These are phyloP conservation scores for Dioscorea alata DNA, from an alignment of 106 monocot species.

Conservation along the genomic window DNA sequence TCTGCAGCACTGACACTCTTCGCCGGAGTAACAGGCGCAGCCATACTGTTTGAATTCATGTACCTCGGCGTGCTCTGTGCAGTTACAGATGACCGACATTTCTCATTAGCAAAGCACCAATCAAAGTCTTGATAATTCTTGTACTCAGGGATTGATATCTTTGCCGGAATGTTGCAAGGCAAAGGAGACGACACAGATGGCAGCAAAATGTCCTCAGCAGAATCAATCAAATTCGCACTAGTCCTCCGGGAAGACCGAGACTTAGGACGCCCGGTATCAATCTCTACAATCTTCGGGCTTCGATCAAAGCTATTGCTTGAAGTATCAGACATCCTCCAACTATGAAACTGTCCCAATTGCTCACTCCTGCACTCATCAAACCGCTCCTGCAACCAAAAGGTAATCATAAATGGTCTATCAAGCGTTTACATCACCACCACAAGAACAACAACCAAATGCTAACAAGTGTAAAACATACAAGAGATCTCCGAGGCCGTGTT, in stretches of 20 bases:
- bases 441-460: neutral
- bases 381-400: slow-evolving; percentile 34
- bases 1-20: slow-evolving; percentile 29
- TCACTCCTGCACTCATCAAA: slow-evolving; percentile 43
- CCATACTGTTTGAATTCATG: slow-evolving; percentile 12
- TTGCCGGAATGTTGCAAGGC: slow-evolving; percentile 18
- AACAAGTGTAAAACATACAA: slow-evolving; percentile 17
- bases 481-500: slow-evolving; percentile 31
- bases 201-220: slow-evolving; percentile 16
- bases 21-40: slow-evolving; percentile 45
- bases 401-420: neutral
- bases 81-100: slow-evolving; percentile 23
- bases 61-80: slow-evolving; percentile 40
- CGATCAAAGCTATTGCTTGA: slow-evolving; percentile 20
- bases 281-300: slow-evolving; percentile 69
- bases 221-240: slow-evolving; percentile 21
- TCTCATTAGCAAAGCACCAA: slow-evolving; percentile 29
- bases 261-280: slow-evolving; percentile 51
- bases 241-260: slow-evolving; percentile 39
- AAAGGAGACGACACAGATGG: slow-evolving; percentile 35
- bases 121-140: slow-evolving; percentile 35
- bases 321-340: slow-evolving; percentile 28
- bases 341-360: slow-evolving; percentile 19
- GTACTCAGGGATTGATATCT: slow-evolving; percentile 34
- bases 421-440: too few relatives aligned